Evolutionary conservation across 306 rosid genomes (phyloP).

Genomic region (Echinosophora koreensis): DNA sequence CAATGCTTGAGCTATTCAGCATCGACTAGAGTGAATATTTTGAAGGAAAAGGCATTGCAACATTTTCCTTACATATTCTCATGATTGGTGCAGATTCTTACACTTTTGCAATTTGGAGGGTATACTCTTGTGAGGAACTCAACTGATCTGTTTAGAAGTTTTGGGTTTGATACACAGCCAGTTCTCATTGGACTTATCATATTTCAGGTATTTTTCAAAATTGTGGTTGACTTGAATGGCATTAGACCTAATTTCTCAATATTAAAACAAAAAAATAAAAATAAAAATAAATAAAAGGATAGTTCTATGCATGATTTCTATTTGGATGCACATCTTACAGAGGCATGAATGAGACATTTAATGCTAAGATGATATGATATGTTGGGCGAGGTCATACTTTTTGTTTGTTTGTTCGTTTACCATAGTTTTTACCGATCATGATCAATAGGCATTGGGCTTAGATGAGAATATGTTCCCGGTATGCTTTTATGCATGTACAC

Average conservation of each 20-base stretch:
- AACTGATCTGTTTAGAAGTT: slow-evolving; percentile 79
- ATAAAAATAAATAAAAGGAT: neutral
- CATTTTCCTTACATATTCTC: slow-evolving; percentile 36
- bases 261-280: neutral
- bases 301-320: neutral
- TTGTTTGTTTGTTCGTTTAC: slow-evolving; percentile 17
- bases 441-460: neutral
- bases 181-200: slow-evolving; percentile 92
- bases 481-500: neutral
- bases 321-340: slow-evolving; percentile 25
- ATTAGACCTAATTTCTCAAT: slow-evolving; percentile 10
- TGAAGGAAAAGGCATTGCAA: slow-evolving; percentile 13
- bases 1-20: slow-evolving; percentile 30
- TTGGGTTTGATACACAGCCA: slow-evolving; percentile 95
- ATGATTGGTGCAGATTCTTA: slow-evolving; percentile 71
- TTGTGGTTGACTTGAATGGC: neutral
- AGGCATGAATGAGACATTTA: neutral
- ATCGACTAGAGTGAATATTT: slow-evolving; percentile 19
- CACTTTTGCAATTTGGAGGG: slow-evolving; percentile 96
- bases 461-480: neutral
- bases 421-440: neutral
- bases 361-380: neutral
- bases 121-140: slow-evolving; percentile 95
- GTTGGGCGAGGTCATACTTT: neutral
- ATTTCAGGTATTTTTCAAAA: slow-evolving; percentile 73